phyloP scores from a whole-genome alignment of 2,329 filamentous ascomycete species.

The Ophioceras dolichostomum region DNA sequence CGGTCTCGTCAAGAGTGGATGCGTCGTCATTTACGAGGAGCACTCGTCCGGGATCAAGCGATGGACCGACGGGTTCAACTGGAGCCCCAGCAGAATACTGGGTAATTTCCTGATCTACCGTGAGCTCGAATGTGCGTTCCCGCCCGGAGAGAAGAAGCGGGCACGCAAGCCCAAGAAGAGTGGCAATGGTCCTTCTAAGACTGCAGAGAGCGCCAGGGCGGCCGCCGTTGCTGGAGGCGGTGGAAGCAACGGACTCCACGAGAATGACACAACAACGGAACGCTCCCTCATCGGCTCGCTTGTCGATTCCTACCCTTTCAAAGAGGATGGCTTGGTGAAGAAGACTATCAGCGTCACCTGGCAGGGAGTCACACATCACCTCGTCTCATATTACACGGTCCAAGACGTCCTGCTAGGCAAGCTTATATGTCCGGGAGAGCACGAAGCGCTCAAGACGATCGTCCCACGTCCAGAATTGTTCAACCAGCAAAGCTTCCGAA shows the following conservation, averaged over 20 bases:
- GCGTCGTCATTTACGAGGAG: constrained; percentile 87
- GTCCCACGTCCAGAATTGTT: constrained; percentile 45
- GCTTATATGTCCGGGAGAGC: constrained; percentile 45
- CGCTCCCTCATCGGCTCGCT: constrained; percentile 61
- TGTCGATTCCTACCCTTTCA: constrained; percentile 84
- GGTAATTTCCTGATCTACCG: constrained; percentile 80
- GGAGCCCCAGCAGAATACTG: constrained; percentile 80
- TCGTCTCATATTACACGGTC: constrained; percentile 81
- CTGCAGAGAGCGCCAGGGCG: not conserved
- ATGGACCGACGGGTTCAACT: constrained; percentile 86
- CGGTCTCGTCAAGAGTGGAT: constrained; percentile 69
- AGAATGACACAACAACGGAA: constrained; percentile 9
- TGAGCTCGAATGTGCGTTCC: constrained; percentile 66
- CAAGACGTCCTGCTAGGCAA: constrained; percentile 65
- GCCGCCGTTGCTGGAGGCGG: not conserved
- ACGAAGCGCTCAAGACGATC: constrained; percentile 35
- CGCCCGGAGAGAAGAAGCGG: constrained; percentile 74
- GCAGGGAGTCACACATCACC: constrained; percentile 64
- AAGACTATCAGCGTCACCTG: constrained; percentile 81
- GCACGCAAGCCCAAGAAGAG: constrained; percentile 57
- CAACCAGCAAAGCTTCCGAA: constrained; percentile 51
- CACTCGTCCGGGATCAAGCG: constrained; percentile 83
- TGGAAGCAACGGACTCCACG: too few species aligned
- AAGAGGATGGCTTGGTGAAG: constrained; percentile 71
- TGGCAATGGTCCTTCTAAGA: not conserved